A percentile compares a stretch with the other conserved stretches of the same genome.
Conservation (phyloP, 1,284 basidiomycete genomes). For the Athelia sp. region DNA sequence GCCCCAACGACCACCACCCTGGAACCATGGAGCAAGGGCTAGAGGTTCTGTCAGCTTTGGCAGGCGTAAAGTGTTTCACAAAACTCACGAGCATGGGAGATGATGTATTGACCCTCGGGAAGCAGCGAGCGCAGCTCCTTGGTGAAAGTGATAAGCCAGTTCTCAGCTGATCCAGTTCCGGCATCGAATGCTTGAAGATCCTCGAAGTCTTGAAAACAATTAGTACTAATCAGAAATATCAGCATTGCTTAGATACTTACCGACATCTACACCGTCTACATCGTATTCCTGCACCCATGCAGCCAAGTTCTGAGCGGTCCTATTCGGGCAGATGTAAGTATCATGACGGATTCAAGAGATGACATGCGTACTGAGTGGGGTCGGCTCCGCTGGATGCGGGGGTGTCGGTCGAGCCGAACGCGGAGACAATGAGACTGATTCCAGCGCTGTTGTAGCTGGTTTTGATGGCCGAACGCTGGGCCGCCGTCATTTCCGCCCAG, state of each 20-base stretch:
- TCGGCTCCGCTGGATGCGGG: slow-evolving; percentile 13
- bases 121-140: slow-evolving; percentile 17
- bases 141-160: slow-evolving; percentile 20
- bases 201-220: slow-evolving; percentile 21
- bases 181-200: slow-evolving; percentile 20
- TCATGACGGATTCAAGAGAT: no score
- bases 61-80: no score
- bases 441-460: slow-evolving; percentile 10
- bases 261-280: slow-evolving; percentile 25
- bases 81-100: slow-evolving; percentile 17
- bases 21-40: no score
- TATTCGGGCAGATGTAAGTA: background rate
- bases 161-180: slow-evolving; percentile 14
- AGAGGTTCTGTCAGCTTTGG: no score
- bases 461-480: slow-evolving; percentile 9
- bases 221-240: no score
- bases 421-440: slow-evolving; percentile 15
- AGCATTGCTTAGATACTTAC: no score
- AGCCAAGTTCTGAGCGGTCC: slow-evolving; percentile 14
- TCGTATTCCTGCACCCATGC: slow-evolving; percentile 18
- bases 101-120: slow-evolving; percentile 12
- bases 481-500: slow-evolving; percentile 8
- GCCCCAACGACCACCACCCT: slow-evolving; percentile 39
- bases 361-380: slow-evolving; percentile 12
- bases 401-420: slow-evolving; percentile 17